A percentile compares a stretch with the other conserved stretches of the same genome.
These are phyloP conservation scores for Monosiga brevicollis DNA, from an alignment of 78 protist genomes.

Conservation along the genomic window DNA sequence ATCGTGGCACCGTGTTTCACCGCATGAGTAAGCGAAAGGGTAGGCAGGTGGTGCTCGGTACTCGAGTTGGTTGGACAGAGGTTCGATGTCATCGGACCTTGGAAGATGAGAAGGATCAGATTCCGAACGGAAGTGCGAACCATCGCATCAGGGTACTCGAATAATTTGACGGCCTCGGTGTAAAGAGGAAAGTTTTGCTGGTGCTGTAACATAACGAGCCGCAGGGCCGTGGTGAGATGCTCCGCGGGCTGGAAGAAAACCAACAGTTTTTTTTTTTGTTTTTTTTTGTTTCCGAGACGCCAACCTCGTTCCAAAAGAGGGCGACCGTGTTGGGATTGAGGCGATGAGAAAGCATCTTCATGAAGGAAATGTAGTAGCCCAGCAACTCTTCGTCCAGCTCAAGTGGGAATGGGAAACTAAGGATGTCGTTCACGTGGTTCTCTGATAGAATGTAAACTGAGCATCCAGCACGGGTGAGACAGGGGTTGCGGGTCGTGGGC, in stretches of 20 bases:
- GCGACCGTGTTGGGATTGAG: constrained; percentile 54
- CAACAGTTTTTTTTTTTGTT: no score
- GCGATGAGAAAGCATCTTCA: constrained; percentile 72
- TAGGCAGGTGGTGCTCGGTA: no score
- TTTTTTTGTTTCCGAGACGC: no score
- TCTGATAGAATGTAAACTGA: constrained; percentile 61
- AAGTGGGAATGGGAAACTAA: constrained; percentile 60
- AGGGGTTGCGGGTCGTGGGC: not conserved
- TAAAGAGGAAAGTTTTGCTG: constrained; percentile 77
- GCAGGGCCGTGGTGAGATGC: no score
- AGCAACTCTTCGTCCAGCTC: constrained; percentile 77
- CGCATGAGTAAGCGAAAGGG: no score
- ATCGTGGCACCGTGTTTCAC: no score
- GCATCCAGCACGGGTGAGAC: not conserved
- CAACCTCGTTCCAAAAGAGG: constrained; percentile 69
- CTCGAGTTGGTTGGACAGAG: no score
- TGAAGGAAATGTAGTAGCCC: constrained; percentile 74
- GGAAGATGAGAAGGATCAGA: constrained; percentile 67
- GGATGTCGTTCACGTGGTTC: constrained; percentile 72
- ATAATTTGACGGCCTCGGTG: constrained; percentile 83
- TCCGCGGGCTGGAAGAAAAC: not conserved
- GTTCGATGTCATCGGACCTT: constrained; percentile 15
- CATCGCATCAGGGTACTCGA: constrained; percentile 78
- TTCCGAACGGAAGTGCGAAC: constrained; percentile 81
- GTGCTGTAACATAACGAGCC: constrained; percentile 29